phyloP scores from a whole-genome alignment of 2,329 filamentous ascomycete genomes.

The Sporothrix pseudoabietina region DNA sequence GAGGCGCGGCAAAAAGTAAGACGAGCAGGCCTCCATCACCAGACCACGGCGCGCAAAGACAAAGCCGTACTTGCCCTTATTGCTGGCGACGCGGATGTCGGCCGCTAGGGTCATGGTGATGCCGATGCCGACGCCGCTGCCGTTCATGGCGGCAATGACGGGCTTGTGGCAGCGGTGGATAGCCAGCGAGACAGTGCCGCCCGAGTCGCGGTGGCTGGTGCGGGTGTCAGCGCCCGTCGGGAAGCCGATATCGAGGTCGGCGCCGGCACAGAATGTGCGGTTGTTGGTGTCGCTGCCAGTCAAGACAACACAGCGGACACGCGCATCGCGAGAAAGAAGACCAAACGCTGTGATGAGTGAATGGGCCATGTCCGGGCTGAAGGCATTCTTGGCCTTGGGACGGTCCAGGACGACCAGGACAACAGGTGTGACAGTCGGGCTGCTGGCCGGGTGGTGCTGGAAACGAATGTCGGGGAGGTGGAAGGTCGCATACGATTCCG shows the following conservation, averaged over 20 bases:
- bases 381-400: conserved; percentile 68
- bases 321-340: conserved; percentile 54
- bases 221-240: conserved; percentile 33
- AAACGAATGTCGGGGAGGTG: conserved; percentile 50
- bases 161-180: conserved; percentile 62
- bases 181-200: conserved; percentile 57
- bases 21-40: conserved; percentile 70
- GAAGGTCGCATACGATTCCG: conserved; percentile 45
- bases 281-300: conserved; percentile 56
- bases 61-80: conserved; percentile 68
- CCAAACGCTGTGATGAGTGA: conserved; percentile 60
- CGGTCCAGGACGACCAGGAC: conserved; percentile 66
- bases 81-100: conserved; percentile 56
- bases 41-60: conserved; percentile 72
- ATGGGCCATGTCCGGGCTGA: conserved; percentile 64
- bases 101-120: conserved; percentile 64
- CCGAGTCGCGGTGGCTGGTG: conserved; percentile 51
- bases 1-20: conserved; percentile 71
- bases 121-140: conserved; percentile 61
- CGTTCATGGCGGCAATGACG: conserved; percentile 61
- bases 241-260: conserved; percentile 50
- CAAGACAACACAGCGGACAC: conserved; percentile 58
- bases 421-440: conserved; percentile 60
- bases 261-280: conserved; percentile 60
- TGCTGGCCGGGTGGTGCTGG: conserved; percentile 53